Evolutionary conservation across 139 green algal genomes (phyloP).

Genomic region (Chlamydomonas urium): DNA sequence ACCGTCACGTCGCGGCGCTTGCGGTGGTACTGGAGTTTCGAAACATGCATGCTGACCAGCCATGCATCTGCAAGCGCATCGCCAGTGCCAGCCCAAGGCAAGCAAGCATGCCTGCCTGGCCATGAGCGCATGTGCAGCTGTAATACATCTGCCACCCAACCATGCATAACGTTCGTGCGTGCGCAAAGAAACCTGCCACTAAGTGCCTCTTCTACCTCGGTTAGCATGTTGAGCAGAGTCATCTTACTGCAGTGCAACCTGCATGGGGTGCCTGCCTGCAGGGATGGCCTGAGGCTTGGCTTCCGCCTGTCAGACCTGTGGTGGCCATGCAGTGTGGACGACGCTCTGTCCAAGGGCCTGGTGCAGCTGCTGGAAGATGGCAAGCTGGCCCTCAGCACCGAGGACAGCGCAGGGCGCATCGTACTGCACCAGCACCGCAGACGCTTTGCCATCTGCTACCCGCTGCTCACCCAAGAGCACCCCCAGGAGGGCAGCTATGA

Average conservation of each 20-base stretch:
- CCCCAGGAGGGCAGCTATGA: constrained; percentile 30
- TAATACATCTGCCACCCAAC: too few species aligned
- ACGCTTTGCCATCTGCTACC: constrained; percentile 59
- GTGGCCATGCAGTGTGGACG: constrained; percentile 36
- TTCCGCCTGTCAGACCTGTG: constrained; percentile 32
- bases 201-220: too few species aligned
- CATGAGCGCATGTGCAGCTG: background rate
- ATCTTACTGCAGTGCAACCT: background rate
- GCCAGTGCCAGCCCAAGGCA: background rate
- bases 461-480: constrained; percentile 38
- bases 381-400: constrained; percentile 29
- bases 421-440: constrained; percentile 41
- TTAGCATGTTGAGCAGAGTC: too few species aligned
- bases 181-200: too few species aligned
- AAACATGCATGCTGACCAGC: constrained; percentile 49
- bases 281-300: constrained; percentile 30
- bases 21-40: constrained; percentile 50
- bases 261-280: background rate
- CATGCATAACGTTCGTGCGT: too few species aligned
- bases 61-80: constrained; percentile 30
- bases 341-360: constrained; percentile 22
- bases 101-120: background rate
- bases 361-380: constrained; percentile 36
- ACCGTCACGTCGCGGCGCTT: constrained; percentile 25
- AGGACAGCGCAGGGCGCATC: constrained; percentile 42